Evolutionary conservation across 148 eudicot genomes (phyloP), one percentile per base, ranked within the genome.

Genomic region (Beta vulgaris): DNA sequence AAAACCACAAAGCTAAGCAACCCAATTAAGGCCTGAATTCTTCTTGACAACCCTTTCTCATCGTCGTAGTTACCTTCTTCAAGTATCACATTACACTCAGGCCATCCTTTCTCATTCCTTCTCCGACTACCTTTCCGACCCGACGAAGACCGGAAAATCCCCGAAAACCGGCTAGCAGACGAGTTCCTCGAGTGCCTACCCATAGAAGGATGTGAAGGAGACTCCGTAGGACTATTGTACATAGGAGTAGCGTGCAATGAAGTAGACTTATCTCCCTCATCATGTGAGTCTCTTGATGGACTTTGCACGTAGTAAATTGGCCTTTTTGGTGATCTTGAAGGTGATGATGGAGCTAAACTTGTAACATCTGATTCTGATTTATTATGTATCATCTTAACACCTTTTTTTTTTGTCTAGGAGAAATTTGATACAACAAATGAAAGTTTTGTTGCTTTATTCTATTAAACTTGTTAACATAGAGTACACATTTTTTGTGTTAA

Each of bases 101-200:
- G 98, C 98, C 97, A 95, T 15, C 97, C 98, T 80, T 95, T 95
- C 4, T 94, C 98, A 39, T 94, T 93, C 75, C 90, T 84, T 42
- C 77, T 72, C 12, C 80, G 71, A 62, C 90, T 76, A 3, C 86
- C 84, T 72, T 95, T 95, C 48, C 93, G 77, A n/a, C 93, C 96
- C 0, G 99, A 95, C 51, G 93, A 81, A 23, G 99, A 95, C 81
- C 96, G 73, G 63, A 95, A 92, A 23, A 95, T 89, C 13, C 99
- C 99, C n/a, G 99, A 95, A 65, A 95, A 95, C 34, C 96, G 83
- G 39, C 96, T 95, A 0, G 92, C 87, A 0, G 99, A 95, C 3
- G 99, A 95, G 84, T 92, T 92, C 75, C 97, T 74, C 0, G 99
- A 95, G 84, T 95, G 99, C 42, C 93, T 82, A n/a, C 97, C 93